Evolutionary conservation across 2,329 filamentous ascomycete genomes (phyloP).

Genomic region (Pseudogymnoascus sp.): DNA sequence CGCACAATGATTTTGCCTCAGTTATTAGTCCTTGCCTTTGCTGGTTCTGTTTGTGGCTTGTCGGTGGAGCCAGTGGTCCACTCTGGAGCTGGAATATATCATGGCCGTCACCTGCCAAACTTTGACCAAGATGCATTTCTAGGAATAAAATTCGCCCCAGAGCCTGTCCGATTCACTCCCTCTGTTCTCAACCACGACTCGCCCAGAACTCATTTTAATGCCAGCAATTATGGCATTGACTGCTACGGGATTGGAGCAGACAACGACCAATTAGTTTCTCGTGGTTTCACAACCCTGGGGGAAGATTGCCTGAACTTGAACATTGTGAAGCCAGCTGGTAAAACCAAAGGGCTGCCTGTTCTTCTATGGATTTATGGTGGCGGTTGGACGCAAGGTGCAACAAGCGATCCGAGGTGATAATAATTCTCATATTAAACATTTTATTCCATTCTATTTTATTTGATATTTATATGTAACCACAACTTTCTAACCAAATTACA

Average conservation of each 20-base stretch:
- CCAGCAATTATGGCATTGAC: neutral
- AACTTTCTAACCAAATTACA: slow-evolving; percentile 30
- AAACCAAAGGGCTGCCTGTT: slow-evolving; percentile 36
- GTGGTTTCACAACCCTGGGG: slow-evolving; percentile 4
- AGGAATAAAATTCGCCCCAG: neutral
- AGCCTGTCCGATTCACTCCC: neutral
- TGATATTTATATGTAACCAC: slow-evolving; percentile 12
- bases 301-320: slow-evolving; percentile 50
- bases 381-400: slow-evolving; percentile 13
- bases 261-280: neutral
- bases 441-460: slow-evolving; percentile 36
- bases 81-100: neutral
- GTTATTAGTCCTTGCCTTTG: neutral
- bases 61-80: neutral
- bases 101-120: neutral
- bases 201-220: neutral
- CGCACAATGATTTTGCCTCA: neutral
- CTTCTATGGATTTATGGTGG: slow-evolving; percentile 44
- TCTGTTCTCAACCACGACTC: neutral
- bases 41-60: neutral
- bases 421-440: slow-evolving; percentile 37
- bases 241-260: neutral
- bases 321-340: slow-evolving; percentile 42
- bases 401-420: slow-evolving; percentile 13
- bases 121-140: slow-evolving; percentile 1